Conservation (phyloP, 2,329 filamentous ascomycete species). For the Alternaria viburni region DNA sequence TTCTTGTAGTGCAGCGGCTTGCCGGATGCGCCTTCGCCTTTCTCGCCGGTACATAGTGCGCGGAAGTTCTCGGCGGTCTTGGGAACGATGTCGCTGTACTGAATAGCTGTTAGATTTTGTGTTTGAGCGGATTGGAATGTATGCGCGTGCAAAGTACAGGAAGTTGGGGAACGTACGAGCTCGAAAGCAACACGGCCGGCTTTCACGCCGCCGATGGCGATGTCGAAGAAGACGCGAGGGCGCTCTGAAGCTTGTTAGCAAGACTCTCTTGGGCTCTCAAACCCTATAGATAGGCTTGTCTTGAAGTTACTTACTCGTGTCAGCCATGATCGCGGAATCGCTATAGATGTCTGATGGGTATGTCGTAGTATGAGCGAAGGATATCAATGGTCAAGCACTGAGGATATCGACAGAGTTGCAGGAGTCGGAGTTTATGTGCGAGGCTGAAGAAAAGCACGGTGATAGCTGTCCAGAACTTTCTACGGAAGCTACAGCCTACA, state of each 20-base stretch:
- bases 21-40: slow-evolving; percentile 79
- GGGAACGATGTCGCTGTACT: slow-evolving; percentile 68
- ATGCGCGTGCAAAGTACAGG: background rate
- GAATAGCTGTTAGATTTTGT: slow-evolving; percentile 9
- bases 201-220: slow-evolving; percentile 76
- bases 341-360: background rate
- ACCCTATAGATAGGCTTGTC: background rate
- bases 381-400: background rate
- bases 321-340: slow-evolving; percentile 31
- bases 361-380: background rate
- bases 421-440: slow-evolving; percentile 9
- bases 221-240: slow-evolving; percentile 90
- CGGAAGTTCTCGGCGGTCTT: slow-evolving; percentile 98
- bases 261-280: background rate
- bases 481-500: slow-evolving; percentile 29
- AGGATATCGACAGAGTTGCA: background rate
- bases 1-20: slow-evolving; percentile 93
- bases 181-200: slow-evolving; percentile 86
- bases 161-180: slow-evolving; percentile 62
- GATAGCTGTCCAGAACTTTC: slow-evolving; percentile 44
- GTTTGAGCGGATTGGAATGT: background rate
- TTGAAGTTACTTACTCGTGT: slow-evolving; percentile 25
- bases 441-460: slow-evolving; percentile 30
- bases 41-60: slow-evolving; percentile 91
- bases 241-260: slow-evolving; percentile 57